Evolutionary conservation across 2,329 filamentous ascomycete species (phyloP), one percentile per base, ranked within the genome.

Genomic region (Arthroderma sp.): DNA sequence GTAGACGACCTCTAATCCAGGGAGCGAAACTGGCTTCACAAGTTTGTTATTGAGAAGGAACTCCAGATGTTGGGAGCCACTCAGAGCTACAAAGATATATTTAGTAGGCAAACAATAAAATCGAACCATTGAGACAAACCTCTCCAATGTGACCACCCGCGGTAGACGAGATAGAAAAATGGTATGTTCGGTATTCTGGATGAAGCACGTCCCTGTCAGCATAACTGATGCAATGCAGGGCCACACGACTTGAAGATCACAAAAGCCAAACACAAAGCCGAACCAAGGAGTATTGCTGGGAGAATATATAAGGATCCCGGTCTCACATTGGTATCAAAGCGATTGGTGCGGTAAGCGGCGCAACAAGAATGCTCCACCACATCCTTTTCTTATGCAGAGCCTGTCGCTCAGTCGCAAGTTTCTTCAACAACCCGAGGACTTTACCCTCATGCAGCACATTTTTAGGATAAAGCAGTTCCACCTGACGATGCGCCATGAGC

Each of bases 111-210:
- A 15, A 36, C 22, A 38, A 52, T 39, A 30, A 36, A 7, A 29
- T 33, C 31, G 29, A 30, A 30, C 42, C 9, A 46, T 3, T 1
- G 33, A 36, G 28, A 55, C 63, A 48, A 50, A 73, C 71, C 71
- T 65, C 82, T 77, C 78, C 84, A 94, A 64, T 94, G 86, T 15
- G 85, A 93, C 82, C 84, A 96, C 28, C 86, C 69, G 52, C 91
- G 77, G 68, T 93, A 98, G 11, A 77, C 78, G 36, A 96, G 75
- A 63, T 96, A 98, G 70, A 96, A 96, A 71, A 96, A 96, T 11
- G 91, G 91, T 8, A 98, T 71, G 60, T 98, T 95, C 32, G 89
- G 88, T 51, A 95, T 74, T 50, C 86, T 93, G 33, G 4, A 37
- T 44, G 6, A 30, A 30, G n/a, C 29, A 37, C 28, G 34, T 39